Percentiles rank a stretch among this genome's conserved stretches.
Evolutionary conservation across 805 yeast species (phyloP).

Genomic region (Saturnispora sekii): DNA sequence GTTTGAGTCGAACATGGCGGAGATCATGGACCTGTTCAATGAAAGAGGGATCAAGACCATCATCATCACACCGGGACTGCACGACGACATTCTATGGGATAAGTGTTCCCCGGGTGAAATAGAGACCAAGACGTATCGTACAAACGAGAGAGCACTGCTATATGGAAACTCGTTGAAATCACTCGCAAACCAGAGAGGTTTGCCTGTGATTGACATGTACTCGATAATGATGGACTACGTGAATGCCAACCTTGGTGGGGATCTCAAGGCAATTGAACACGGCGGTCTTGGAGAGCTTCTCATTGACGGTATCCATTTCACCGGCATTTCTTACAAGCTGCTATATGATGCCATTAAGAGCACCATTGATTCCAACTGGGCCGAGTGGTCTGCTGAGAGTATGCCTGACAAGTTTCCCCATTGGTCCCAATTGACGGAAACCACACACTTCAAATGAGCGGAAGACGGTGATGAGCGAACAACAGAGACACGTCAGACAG

Average conservation of each 20-base stretch:
- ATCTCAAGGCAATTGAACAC: constrained; percentile 1
- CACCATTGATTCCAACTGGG: constrained; percentile 27
- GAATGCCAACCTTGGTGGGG: background rate
- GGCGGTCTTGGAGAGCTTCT: constrained; percentile 17
- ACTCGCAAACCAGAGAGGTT: constrained; percentile 22
- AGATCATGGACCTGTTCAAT: constrained; percentile 32
- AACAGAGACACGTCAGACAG: too few relatives aligned
- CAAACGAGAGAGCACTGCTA: constrained; percentile 31
- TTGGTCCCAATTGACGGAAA: constrained; percentile 10
- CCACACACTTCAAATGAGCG: constrained; percentile 2
- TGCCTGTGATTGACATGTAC: constrained; percentile 44
- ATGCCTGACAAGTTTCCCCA: constrained; percentile 17
- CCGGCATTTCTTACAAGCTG: constrained; percentile 30
- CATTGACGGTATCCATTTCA: constrained; percentile 39
- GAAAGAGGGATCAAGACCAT: constrained; percentile 39
- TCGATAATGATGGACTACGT: constrained; percentile 8
- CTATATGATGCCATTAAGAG: constrained; percentile 26
- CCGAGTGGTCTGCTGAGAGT: constrained; percentile 19
- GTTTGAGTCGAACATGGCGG: constrained; percentile 37
- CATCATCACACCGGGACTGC: constrained; percentile 55
- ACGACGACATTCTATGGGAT: constrained; percentile 36
- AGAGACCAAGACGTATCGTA: constrained; percentile 32
- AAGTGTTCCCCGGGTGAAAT: constrained; percentile 26
- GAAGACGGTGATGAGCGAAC: background rate
- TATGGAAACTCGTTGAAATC: constrained; percentile 43